Conservation (phyloP, 2,329 filamentous ascomycete species). For the Curvularia eragrostidis region DNA sequence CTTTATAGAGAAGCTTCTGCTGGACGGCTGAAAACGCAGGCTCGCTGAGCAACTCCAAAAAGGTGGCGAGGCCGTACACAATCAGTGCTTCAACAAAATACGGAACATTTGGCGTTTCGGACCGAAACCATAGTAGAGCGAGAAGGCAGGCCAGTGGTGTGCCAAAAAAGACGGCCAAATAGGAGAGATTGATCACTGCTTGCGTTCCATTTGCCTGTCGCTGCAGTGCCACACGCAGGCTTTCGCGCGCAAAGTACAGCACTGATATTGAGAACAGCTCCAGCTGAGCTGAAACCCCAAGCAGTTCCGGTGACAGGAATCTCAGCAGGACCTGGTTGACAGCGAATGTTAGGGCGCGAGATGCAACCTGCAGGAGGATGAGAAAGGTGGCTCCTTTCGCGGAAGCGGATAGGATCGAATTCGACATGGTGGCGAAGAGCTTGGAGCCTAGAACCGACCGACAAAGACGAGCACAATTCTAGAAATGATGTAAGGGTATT, state of each 20-base stretch:
- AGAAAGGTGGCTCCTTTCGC: conserved; percentile 82
- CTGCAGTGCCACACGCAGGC: conserved; percentile 88
- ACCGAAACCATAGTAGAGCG: conserved; percentile 70
- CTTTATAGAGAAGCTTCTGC: conserved; percentile 77
- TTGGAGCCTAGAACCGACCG: conserved; percentile 6
- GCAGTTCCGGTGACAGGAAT: conserved; percentile 80
- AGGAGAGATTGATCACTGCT: conserved; percentile 85
- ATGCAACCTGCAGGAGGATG: conserved; percentile 84
- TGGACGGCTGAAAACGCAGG: conserved; percentile 90
- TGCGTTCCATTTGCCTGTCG: conserved; percentile 71
- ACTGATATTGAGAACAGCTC: conserved; percentile 92
- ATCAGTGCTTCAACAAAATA: conserved; percentile 66
- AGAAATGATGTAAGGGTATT: conserved; percentile 11
- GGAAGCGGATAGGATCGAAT: conserved; percentile 52
- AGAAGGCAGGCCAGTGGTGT: conserved; percentile 68
- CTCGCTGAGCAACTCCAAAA: conserved; percentile 82
- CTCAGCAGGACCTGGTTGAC: conserved; percentile 92
- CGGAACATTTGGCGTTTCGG: conserved; percentile 62
- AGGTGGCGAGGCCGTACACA: conserved; percentile 63
- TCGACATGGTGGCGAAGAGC: conserved; percentile 35
- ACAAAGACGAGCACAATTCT: conserved; percentile 15
- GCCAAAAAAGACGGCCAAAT: conserved; percentile 76
- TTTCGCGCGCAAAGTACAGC: conserved; percentile 94
- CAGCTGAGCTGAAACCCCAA: conserved; percentile 87
- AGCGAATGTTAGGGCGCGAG: conserved; percentile 86